Base-by-base conservation (phyloP, 331 rosid species). In the Arachis monticola region DNA sequence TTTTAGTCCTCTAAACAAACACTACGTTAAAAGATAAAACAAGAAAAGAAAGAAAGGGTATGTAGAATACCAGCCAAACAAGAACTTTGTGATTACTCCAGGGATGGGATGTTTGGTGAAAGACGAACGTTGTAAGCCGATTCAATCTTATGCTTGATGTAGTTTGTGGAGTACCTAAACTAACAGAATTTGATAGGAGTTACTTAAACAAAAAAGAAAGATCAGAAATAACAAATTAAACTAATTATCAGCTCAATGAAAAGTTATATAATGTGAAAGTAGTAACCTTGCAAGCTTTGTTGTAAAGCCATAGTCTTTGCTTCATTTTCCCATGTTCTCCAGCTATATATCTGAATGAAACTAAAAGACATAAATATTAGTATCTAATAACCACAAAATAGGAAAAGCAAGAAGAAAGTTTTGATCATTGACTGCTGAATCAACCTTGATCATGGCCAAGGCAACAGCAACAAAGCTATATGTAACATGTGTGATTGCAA, bases 261-360 rank as follows among this genome's bases (percentile, higher is more conserved):
- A 38, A 60, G 55, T 72, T 63, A 65, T 69, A 13, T 6, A 75
- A 72, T 65, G 56, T 42, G 17, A 58, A 63, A 59, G 40, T 82
- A 50, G 70, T 63, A 62, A 93, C 98, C 96, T 81, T 76, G 82
- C 73, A 82, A 55, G 79, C 81, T 79, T 77, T 81, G 85, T 77
- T 81, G 85, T 38, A 40, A n/a, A 59, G 90, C 97, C 27, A 79
- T 63, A 35, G 86, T 64, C 77, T 90, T 88, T 44, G 96, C 97
- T 78, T 91, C 97, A 78, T 86, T 87, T 82, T 94, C 97, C 97
- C 98, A 94, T 63, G 64, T 61, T 82, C 92, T 90, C 98, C 97
- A 94, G 81, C 98, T 92, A 78, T 91, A 90, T 41, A 94, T 90
- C 98, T 94, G 86, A 85, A 84, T 62, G 30, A 75, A 75, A 67